Percentiles rank a stretch among this genome's conserved stretches.
These are phyloP conservation scores for Aspergillus cavernicola DNA, from an alignment of 495 filamentous ascomycete species.

Conservation along the genomic window DNA sequence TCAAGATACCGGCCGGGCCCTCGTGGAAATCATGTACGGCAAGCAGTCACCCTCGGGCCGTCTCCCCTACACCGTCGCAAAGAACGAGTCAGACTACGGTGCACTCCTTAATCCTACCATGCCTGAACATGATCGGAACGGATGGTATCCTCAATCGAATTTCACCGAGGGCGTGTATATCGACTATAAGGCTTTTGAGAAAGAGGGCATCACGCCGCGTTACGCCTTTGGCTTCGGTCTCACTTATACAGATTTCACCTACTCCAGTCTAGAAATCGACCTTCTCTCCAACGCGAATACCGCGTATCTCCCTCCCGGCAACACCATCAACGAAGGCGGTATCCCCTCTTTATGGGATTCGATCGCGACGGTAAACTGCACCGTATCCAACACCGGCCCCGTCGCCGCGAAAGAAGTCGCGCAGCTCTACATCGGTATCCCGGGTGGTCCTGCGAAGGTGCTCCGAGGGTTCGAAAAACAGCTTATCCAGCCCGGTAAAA, in stretches of 20 bases:
- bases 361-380: constrained; percentile 46
- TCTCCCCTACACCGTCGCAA: constrained; percentile 77
- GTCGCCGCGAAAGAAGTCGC: constrained; percentile 54
- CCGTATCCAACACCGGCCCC: constrained; percentile 50
- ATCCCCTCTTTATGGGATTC: constrained; percentile 56
- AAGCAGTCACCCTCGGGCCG: constrained; percentile 65
- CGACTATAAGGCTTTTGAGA: constrained; percentile 66
- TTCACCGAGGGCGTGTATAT: constrained; percentile 62
- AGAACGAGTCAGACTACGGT: constrained; percentile 62
- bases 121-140: constrained; percentile 35
- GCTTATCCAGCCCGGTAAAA: constrained; percentile 36
- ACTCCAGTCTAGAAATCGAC: constrained; percentile 29
- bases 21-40: constrained; percentile 75
- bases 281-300: too few species aligned
- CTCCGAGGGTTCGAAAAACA: constrained; percentile 67
- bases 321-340: constrained; percentile 50
- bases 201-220: constrained; percentile 49
- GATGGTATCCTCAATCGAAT: constrained; percentile 56
- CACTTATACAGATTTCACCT: constrained; percentile 61
- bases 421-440: constrained; percentile 52
- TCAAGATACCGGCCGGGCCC: constrained; percentile 74
- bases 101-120: constrained; percentile 55
- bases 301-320: constrained; percentile 11
- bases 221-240: constrained; percentile 69
- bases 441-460: constrained; percentile 49